Conservation (phyloP, 768 basidiomycete genomes). For the Pisolithus microcarpus region DNA sequence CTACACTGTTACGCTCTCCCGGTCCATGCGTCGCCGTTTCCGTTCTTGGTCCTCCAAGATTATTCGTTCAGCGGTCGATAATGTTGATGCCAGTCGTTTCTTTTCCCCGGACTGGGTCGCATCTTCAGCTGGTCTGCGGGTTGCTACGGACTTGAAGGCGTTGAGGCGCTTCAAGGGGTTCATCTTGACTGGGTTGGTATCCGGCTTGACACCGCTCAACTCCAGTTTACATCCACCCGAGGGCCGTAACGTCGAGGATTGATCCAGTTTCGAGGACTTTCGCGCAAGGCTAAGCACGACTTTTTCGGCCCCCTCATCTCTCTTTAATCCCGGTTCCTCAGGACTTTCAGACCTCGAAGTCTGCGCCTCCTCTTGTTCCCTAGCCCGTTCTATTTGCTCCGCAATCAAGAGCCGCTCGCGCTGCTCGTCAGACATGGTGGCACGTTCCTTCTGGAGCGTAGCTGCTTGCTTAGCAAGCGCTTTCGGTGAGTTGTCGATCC, state of each 20-base stretch:
- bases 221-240: conserved; percentile 42
- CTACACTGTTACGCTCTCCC: conserved; percentile 25
- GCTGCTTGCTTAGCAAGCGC: conserved; percentile 88
- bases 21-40: conserved; percentile 67
- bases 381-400: conserved; percentile 91
- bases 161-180: conserved; percentile 72
- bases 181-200: conserved; percentile 53
- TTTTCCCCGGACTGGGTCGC: conserved; percentile 39
- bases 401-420: conserved; percentile 83
- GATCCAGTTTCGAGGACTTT: conserved; percentile 36
- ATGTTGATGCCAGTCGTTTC: conserved; percentile 54
- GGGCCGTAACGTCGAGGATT: conserved; percentile 22
- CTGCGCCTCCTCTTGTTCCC: too few relatives aligned
- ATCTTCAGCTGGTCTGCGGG: conserved; percentile 24
- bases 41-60: conserved; percentile 89
- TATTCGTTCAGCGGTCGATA: conserved; percentile 79
- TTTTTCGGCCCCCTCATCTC: conserved; percentile 66
- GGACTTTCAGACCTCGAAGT: too few relatives aligned
- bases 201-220: conserved; percentile 42
- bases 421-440: conserved; percentile 89
- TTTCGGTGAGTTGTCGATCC: conserved; percentile 96
- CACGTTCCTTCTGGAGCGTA: conserved; percentile 84
- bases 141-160: conserved; percentile 52
- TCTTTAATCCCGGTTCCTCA: conserved; percentile 51
- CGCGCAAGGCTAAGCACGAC: conserved; percentile 66